Percentiles rank a stretch among this genome's conserved stretches.
These are phyloP conservation scores for Scheffersomyces cryptocercus DNA, from an alignment of 1,139 yeast species.

Conservation along the genomic window DNA sequence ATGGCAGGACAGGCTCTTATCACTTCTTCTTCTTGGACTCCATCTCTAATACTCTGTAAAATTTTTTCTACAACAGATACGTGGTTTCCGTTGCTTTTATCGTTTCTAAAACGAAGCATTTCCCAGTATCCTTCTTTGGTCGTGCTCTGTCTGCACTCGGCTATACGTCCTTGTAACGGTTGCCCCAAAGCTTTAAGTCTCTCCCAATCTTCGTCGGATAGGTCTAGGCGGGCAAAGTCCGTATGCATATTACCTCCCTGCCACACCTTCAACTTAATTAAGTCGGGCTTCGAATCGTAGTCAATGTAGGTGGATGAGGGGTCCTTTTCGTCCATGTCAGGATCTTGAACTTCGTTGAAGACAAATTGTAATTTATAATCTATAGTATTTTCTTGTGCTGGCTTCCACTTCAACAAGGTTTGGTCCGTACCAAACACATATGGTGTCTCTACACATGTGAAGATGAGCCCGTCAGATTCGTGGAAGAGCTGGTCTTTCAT, in stretches of 20 bases:
- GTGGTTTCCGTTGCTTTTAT: constrained; percentile 87
- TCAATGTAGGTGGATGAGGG: constrained; percentile 76
- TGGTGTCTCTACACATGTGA: constrained; percentile 88
- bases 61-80: constrained; percentile 78
- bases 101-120: constrained; percentile 87
- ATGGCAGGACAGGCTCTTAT: constrained; percentile 43
- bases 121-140: constrained; percentile 68
- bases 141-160: constrained; percentile 70
- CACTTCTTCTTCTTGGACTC: constrained; percentile 78
- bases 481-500: constrained; percentile 77
- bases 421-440: constrained; percentile 88
- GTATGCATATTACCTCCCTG: constrained; percentile 68
- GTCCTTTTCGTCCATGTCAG: constrained; percentile 67
- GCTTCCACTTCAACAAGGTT: constrained; percentile 89
- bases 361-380: constrained; percentile 78
- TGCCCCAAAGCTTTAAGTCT: constrained; percentile 64
- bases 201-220: constrained; percentile 82
- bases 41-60: constrained; percentile 79
- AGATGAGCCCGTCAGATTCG: constrained; percentile 90
- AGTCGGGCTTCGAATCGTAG: constrained; percentile 76
- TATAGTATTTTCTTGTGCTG: constrained; percentile 90
- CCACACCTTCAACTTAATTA: constrained; percentile 71
- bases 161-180: constrained; percentile 89
- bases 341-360: constrained; percentile 67
- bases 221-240: constrained; percentile 62